These are phyloP conservation scores for Suhomyces yuchorum DNA, from an alignment of 1,139 yeast species.

Conservation along the genomic window DNA sequence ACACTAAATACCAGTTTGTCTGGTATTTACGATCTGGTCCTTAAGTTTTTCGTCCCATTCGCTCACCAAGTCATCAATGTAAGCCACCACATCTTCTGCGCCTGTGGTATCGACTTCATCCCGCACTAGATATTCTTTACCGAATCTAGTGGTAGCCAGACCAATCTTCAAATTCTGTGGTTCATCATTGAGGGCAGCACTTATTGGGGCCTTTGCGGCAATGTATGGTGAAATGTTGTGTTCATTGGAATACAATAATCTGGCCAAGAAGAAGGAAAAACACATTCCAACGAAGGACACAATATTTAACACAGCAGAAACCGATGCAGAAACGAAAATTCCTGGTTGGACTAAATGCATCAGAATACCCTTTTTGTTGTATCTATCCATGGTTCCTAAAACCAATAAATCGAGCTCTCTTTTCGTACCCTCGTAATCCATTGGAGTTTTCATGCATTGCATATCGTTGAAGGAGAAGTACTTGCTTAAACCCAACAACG, in stretches of 20 bases:
- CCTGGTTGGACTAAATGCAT: constrained; percentile 94
- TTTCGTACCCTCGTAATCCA: constrained; percentile 91
- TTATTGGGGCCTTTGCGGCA: constrained; percentile 82
- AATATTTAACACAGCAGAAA: constrained; percentile 74
- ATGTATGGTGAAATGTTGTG: constrained; percentile 86
- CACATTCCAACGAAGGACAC: constrained; percentile 87
- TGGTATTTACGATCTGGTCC: constrained; percentile 67
- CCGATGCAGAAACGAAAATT: constrained; percentile 70
- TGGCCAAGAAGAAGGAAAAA: constrained; percentile 77
- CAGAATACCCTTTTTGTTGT: constrained; percentile 53
- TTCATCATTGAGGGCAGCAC: constrained; percentile 38
- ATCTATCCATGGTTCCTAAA: constrained; percentile 58
- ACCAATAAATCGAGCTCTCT: constrained; percentile 84
- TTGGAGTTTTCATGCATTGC: constrained; percentile 62
- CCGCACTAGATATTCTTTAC: constrained; percentile 61
- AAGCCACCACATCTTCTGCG: constrained; percentile 59
- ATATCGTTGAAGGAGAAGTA: constrained; percentile 73
- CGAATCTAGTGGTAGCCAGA: constrained; percentile 65
- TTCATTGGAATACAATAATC: constrained; percentile 80
- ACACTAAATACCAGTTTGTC: constrained; percentile 17
- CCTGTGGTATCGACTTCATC: constrained; percentile 65
- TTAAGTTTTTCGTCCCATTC: constrained; percentile 58
- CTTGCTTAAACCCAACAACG: constrained; percentile 74
- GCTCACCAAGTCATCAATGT: constrained; percentile 53
- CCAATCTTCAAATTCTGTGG: constrained; percentile 67